A percentile compares a stretch with the other conserved stretches of the same genome.
These are phyloP conservation scores for Auriscalpium microsporum DNA, from an alignment of 768 basidiomycete genomes.

Conservation along the genomic window DNA sequence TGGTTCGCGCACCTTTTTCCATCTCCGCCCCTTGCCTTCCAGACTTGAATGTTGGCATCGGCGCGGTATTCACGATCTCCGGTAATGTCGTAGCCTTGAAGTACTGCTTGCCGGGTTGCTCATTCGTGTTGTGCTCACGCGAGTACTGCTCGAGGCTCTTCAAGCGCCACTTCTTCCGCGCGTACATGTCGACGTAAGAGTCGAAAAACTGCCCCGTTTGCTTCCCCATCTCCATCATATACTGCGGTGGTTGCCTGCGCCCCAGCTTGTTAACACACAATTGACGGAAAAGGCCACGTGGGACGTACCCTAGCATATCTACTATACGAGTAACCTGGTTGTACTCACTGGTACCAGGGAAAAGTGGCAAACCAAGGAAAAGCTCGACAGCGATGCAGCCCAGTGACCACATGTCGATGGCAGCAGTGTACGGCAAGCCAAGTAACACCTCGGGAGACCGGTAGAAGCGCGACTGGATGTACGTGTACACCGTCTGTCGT, in stretches of 20 bases:
- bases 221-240: slow-evolving; percentile 95
- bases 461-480: slow-evolving; percentile 98
- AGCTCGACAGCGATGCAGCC: slow-evolving; percentile 98
- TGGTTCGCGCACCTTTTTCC: slow-evolving; percentile 65
- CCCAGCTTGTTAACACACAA: neutral
- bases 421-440: slow-evolving; percentile 86
- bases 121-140: slow-evolving; percentile 87
- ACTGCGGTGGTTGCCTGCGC: slow-evolving; percentile 73
- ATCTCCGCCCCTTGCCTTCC: slow-evolving; percentile 64
- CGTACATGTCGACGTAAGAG: slow-evolving; percentile 58
- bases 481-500: slow-evolving; percentile 98
- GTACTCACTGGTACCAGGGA: slow-evolving; percentile 98
- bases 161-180: slow-evolving; percentile 77
- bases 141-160: slow-evolving; percentile 95
- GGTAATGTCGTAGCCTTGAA: slow-evolving; percentile 91
- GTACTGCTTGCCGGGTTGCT: slow-evolving; percentile 98
- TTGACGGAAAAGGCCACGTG: slow-evolving; percentile 1
- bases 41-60: slow-evolving; percentile 80
- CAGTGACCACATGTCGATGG: slow-evolving; percentile 99
- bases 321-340: slow-evolving; percentile 96
- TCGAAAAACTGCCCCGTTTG: slow-evolving; percentile 94
- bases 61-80: slow-evolving; percentile 93
- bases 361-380: slow-evolving; percentile 91
- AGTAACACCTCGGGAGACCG: slow-evolving; percentile 95
- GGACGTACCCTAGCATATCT: slow-evolving; percentile 92